Evolutionary conservation across 306 rosid species (phyloP), one percentile per base, ranked within the genome.

Genomic region (Luffa aegyptiaca): DNA sequence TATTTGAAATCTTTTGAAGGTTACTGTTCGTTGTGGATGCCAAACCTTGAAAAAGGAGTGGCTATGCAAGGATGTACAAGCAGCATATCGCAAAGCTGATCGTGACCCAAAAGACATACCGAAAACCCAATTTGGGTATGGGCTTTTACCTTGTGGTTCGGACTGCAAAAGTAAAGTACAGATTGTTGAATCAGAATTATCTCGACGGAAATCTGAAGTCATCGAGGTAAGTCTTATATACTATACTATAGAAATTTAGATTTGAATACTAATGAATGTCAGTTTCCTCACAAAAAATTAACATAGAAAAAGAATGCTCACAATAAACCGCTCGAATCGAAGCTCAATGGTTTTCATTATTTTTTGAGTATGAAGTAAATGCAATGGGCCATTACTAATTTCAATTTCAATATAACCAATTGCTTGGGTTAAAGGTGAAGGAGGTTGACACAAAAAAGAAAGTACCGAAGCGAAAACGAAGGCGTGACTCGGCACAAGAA

Each of bases 1-100:
- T 41, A 81, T 83, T 79, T 70, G 65, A 81, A 71, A 75, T 76
- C 48, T 66, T 82, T 85, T 78, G 80, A 65, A 93, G 98, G 93
- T 91, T 82, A 86, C 83, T 56, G 93, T 90, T 85, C 95, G 97
- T 36, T 94, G 98, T 85, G 87, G 88, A 86, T 94, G 98, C 86
- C 97, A 92, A 78, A 91, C 92, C 76, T 86, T 92, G 88, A 94
- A 90, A 90, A 92, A 88, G 80, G 98, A 94, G 88, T 92, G 97
- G 97, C 68, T 87, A 36, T 94, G 98, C 81, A 86, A 84, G 76
- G 90, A 90, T 78, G 97, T 94, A 45, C 98, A 94, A 88, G 91
- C 95, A 72, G 88, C 91, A 58, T 83, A 90, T 86, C 84, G 77
- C 75, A 78, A 55, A 83, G 72, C 80, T 18, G 93, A 89, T 81